These are phyloP conservation scores for Ramalina intermedia DNA, from an alignment of 495 filamentous ascomycete genomes.

Conservation along the genomic window DNA sequence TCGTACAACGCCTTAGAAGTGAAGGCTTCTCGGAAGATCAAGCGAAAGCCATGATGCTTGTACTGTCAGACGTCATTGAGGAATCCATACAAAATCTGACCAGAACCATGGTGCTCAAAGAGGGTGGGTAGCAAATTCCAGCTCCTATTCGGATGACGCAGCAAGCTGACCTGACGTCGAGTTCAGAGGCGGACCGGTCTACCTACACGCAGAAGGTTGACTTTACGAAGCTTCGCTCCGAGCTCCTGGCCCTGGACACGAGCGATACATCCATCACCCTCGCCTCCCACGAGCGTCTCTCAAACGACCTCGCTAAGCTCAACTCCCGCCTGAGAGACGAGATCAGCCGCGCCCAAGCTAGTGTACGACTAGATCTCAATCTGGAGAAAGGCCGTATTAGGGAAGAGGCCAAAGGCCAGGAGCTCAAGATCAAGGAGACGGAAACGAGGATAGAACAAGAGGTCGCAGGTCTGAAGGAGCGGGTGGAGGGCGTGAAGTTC, in stretches of 20 bases:
- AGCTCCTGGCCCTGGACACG: conserved; percentile 79
- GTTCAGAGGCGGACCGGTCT: conserved; percentile 40
- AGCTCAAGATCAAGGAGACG: conserved; percentile 97
- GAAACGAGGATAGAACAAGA: conserved; percentile 98
- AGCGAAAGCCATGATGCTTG: conserved; percentile 90
- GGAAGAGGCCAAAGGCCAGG: conserved; percentile 92
- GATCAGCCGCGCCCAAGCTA: conserved; percentile 82
- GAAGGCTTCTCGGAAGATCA: conserved; percentile 97
- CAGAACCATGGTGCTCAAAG: conserved; percentile 94
- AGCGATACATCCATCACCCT: conserved; percentile 80
- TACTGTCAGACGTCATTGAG: conserved; percentile 91
- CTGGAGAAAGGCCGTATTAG: conserved; percentile 93
- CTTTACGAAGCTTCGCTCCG: conserved; percentile 94
- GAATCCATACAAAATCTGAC: conserved; percentile 98
- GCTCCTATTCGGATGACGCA: background rate
- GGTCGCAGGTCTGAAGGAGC: conserved; percentile 76
- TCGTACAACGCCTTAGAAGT: conserved; percentile 74
- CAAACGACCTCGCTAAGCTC: conserved; percentile 87
- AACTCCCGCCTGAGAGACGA: conserved; percentile 82
- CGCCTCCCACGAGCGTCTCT: conserved; percentile 79
- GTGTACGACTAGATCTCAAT: conserved; percentile 82
- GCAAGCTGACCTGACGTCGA: background rate
- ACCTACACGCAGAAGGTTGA: conserved; percentile 98
- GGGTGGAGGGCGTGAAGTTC: conserved; percentile 95
- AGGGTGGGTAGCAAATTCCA: conserved; percentile 35